Evolutionary conservation across 306 rosid genomes (phyloP).

Genomic region (Dicorynia guianensis): DNA sequence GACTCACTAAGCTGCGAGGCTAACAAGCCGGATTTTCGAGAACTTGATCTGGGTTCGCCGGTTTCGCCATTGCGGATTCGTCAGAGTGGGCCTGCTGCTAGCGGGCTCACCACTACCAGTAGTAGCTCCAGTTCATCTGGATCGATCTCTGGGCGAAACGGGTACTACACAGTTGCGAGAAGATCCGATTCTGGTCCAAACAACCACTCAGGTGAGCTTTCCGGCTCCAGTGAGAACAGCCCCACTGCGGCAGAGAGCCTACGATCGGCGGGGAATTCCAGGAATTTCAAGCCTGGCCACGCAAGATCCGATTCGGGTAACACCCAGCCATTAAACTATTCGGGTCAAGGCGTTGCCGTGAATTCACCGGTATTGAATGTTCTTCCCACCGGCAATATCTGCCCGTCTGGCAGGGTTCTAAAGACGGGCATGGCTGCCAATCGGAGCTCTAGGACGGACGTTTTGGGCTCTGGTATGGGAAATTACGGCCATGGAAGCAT

Average conservation of each 20-base stretch:
- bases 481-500: constrained; percentile 88
- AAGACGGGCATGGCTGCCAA: constrained; percentile 51
- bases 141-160: constrained; percentile 62
- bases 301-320: constrained; percentile 62
- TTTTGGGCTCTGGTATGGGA: constrained; percentile 78
- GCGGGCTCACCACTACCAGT: constrained; percentile 56
- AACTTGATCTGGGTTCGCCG: constrained; percentile 87
- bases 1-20: constrained; percentile 65
- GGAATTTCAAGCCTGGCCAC: constrained; percentile 53
- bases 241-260: constrained; percentile 62
- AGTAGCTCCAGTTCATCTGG: constrained; percentile 80
- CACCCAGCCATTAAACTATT: constrained; percentile 49
- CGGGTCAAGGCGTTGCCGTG: constrained; percentile 61
- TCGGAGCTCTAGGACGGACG: constrained; percentile 63
- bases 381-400: constrained; percentile 80
- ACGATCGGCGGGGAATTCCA: constrained; percentile 49
- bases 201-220: constrained; percentile 75
- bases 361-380: constrained; percentile 64
- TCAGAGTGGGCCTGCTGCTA: constrained; percentile 33
- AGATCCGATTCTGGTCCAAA: constrained; percentile 59
- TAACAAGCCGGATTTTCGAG: constrained; percentile 85
- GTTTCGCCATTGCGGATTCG: constrained; percentile 80
- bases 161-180: constrained; percentile 34
- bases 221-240: constrained; percentile 70
- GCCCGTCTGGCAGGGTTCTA: constrained; percentile 77